phyloP scores from a whole-genome alignment of 306 rosid species.

The Glycine soja region DNA sequence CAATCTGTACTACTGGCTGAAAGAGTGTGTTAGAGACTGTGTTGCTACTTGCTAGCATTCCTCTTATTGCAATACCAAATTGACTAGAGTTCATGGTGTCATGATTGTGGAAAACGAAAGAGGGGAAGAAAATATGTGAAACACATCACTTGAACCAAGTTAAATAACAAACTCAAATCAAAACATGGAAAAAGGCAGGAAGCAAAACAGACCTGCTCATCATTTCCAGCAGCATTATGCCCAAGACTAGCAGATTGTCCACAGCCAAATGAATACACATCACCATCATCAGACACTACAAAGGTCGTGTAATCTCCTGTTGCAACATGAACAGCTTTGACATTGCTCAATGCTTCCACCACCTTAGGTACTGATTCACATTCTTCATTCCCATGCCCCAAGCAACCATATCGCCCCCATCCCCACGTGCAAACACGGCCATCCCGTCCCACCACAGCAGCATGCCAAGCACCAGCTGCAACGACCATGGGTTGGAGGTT shows the following conservation, averaged over 20 bases:
- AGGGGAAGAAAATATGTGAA: neutral
- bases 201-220: slow-evolving; percentile 69
- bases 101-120: too few species aligned
- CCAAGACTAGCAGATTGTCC: slow-evolving; percentile 98
- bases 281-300: slow-evolving; percentile 79
- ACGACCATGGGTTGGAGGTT: slow-evolving; percentile 88
- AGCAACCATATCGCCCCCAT: slow-evolving; percentile 97
- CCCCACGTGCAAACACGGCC: slow-evolving; percentile 99
- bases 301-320: slow-evolving; percentile 98
- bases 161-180: neutral
- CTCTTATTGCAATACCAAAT: neutral
- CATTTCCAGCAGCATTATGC: slow-evolving; percentile 56
- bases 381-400: slow-evolving; percentile 96
- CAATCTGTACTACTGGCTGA: too few species aligned
- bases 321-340: slow-evolving; percentile 86
- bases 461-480: slow-evolving; percentile 99
- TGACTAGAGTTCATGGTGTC: neutral
- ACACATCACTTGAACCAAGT: neutral
- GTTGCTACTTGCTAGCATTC: too few species aligned
- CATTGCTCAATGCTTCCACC: slow-evolving; percentile 73
- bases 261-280: slow-evolving; percentile 91
- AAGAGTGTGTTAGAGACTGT: too few species aligned
- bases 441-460: slow-evolving; percentile 93
- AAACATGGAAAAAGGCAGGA: slow-evolving; percentile 17
- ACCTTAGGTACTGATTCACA: slow-evolving; percentile 89